Evolutionary conservation across 176 grass and related monocot genomes (phyloP).

Genomic region (Cocos nucifera): DNA sequence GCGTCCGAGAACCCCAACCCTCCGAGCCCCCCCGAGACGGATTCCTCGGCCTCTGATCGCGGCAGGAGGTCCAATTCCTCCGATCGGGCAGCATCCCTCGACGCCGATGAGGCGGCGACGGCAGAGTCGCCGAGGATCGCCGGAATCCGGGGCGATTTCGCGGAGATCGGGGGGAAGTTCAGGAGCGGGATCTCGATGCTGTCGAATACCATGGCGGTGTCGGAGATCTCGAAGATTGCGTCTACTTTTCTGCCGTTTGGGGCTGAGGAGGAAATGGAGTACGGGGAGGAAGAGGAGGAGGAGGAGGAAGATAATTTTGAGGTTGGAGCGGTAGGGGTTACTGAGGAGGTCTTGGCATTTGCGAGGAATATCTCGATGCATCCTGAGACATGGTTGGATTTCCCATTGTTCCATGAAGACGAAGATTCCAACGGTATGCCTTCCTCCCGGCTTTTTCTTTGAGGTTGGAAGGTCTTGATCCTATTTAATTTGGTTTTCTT

Average conservation of each 20-base stretch:
- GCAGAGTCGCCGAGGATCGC: slow-evolving; percentile 39
- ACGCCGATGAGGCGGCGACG: background rate
- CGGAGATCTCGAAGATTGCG: slow-evolving; percentile 68
- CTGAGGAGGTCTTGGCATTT: slow-evolving; percentile 60
- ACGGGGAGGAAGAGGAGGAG: slow-evolving; percentile 18
- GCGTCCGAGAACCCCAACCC: background rate
- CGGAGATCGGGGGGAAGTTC: slow-evolving; percentile 60
- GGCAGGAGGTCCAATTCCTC: too few relatives aligned
- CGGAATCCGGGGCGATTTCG: slow-evolving; percentile 60
- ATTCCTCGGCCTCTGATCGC: too few relatives aligned
- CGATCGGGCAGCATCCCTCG: too few relatives aligned
- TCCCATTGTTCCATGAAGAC: slow-evolving; percentile 42
- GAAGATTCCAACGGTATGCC: slow-evolving; percentile 41
- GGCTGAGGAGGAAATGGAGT: slow-evolving; percentile 25
- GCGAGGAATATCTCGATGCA: slow-evolving; percentile 47
- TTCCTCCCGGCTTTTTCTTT: too few relatives aligned
- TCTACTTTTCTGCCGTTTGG: slow-evolving; percentile 72
- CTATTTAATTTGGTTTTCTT: too few relatives aligned
- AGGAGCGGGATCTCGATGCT: slow-evolving; percentile 63
- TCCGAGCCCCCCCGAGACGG: too few relatives aligned
- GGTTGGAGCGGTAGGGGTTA: slow-evolving; percentile 3
- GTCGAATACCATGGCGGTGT: slow-evolving; percentile 39
- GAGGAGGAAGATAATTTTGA: slow-evolving; percentile 4
- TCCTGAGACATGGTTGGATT: slow-evolving; percentile 66
- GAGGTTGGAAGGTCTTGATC: too few relatives aligned